phyloP scores from a whole-genome alignment of 768 basidiomycete genomes.

The Mycena olivaceomarginata region DNA sequence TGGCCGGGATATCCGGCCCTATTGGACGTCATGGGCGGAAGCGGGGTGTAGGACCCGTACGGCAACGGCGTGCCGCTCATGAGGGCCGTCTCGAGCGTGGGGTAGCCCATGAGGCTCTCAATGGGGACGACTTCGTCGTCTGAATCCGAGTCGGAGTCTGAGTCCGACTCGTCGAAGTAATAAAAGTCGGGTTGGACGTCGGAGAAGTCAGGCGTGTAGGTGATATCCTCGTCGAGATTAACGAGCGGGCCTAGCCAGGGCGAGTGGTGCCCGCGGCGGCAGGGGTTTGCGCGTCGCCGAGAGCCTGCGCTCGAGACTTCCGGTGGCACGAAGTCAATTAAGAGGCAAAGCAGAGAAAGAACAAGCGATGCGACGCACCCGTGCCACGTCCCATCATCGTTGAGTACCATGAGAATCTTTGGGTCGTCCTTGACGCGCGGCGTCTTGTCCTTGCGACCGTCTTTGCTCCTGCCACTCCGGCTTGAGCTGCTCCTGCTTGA shows the following conservation, averaged over 20 bases:
- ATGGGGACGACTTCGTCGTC: conserved; percentile 17
- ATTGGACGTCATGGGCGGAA: not conserved
- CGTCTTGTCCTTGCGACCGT: conserved; percentile 9
- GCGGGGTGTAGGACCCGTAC: conserved; percentile 31
- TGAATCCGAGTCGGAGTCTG: conserved; percentile 10
- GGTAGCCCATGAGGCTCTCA: conserved; percentile 36
- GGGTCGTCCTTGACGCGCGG: conserved; percentile 16
- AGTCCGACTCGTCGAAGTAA: not conserved
- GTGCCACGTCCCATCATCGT: conserved; percentile 33
- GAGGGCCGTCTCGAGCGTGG: conserved; percentile 29
- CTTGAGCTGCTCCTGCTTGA: conserved; percentile 29
- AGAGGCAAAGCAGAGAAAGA: not conserved
- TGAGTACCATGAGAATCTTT: conserved; percentile 35
- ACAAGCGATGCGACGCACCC: conserved; percentile 34
- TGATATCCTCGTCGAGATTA: conserved; percentile 30
- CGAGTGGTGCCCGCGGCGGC: conserved; percentile 31
- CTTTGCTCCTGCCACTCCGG: conserved; percentile 13
- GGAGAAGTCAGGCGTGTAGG: conserved; percentile 23
- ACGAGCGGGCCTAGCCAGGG: conserved; percentile 36
- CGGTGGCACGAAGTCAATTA: conserved; percentile 16
- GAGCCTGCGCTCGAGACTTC: conserved; percentile 30
- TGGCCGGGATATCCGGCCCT: conserved; percentile 17
- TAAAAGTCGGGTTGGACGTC: no score
- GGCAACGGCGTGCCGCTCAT: conserved; percentile 25
- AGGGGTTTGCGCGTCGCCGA: conserved; percentile 17